Conservation (phyloP, 352 stramenopile genomes). For the Globisporangium nunn region DNA sequence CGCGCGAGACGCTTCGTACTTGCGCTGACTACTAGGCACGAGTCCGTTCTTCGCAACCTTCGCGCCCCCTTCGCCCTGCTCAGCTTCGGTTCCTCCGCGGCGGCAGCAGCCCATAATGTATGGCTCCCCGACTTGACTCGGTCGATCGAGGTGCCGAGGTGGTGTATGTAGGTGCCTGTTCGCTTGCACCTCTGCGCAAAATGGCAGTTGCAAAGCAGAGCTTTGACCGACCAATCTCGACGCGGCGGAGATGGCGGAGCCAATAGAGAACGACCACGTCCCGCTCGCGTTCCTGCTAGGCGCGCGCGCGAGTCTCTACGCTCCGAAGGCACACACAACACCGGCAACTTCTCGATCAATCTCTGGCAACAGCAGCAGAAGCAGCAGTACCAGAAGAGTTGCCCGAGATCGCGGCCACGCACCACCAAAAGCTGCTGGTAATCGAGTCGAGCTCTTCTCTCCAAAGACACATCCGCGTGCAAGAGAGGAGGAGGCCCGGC, state of each 20-base stretch:
- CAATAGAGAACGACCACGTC: conserved; percentile 43
- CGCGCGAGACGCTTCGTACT: conserved; percentile 11
- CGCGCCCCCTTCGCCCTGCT: neutral
- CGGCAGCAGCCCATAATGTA: conserved; percentile 15
- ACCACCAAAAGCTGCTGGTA: neutral
- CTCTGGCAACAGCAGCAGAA: neutral
- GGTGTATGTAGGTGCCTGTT: too few species aligned
- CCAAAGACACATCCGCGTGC: conserved; percentile 17
- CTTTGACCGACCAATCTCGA: too few species aligned
- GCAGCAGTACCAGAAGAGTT: neutral
- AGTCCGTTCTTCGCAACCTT: conserved; percentile 16
- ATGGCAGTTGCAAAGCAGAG: too few species aligned
- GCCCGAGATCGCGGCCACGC: neutral
- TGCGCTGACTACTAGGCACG: conserved; percentile 18
- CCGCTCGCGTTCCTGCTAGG: conserved; percentile 66
- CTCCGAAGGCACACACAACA: neutral
- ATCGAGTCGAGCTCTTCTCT: conserved; percentile 8
- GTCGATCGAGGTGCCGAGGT: too few species aligned
- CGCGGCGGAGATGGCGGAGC: conserved; percentile 1
- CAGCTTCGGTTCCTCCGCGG: conserved; percentile 7
- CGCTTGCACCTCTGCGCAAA: too few species aligned
- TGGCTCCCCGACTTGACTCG: neutral
- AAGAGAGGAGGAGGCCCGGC: conserved; percentile 31
- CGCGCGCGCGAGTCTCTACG: conserved; percentile 31
- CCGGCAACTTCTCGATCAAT: neutral